These are phyloP conservation scores for Taphrina betulina DNA, from an alignment of 1,139 yeast genomes.

Conservation along the genomic window DNA sequence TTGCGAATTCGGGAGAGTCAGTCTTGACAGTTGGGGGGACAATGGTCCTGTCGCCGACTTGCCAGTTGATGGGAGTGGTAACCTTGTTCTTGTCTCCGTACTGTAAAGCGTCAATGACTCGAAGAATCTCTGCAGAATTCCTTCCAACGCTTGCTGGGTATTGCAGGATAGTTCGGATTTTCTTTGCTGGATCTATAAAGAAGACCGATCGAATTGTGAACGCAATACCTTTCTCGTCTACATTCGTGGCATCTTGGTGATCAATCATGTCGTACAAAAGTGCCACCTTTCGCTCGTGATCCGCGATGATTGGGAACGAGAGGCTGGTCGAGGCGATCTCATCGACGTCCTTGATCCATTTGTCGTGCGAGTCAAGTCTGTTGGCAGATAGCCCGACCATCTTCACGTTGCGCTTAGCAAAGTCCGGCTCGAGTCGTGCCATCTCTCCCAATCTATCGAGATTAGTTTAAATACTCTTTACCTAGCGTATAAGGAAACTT, in stretches of 20 bases:
- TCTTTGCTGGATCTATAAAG: constrained; percentile 82
- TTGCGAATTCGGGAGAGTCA: constrained; percentile 55
- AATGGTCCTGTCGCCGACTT: constrained; percentile 77
- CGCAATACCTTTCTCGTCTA: constrained; percentile 62
- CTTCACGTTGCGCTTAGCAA: constrained; percentile 74
- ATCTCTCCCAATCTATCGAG: constrained; percentile 66
- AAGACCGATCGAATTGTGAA: constrained; percentile 86
- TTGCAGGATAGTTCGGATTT: constrained; percentile 73
- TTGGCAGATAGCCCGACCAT: constrained; percentile 84
- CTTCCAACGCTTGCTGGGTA: constrained; percentile 93
- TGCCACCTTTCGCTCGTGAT: constrained; percentile 74
- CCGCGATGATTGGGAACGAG: constrained; percentile 84
- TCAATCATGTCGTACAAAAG: constrained; percentile 86
- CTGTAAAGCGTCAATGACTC: constrained; percentile 84
- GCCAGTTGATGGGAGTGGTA: constrained; percentile 46
- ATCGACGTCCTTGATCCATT: constrained; percentile 85
- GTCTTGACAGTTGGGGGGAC: constrained; percentile 80
- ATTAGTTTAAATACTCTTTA: not conserved
- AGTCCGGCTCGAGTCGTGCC: constrained; percentile 79
- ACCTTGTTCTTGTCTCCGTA: constrained; percentile 68
- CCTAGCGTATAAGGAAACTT: not conserved
- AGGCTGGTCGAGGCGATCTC: constrained; percentile 67
- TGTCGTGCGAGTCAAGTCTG: constrained; percentile 68
- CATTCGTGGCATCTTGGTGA: constrained; percentile 78
- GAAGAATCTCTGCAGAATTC: constrained; percentile 80